These are phyloP conservation scores for Candida taoyuanica DNA, from an alignment of 805 yeast species.

Conservation along the genomic window DNA sequence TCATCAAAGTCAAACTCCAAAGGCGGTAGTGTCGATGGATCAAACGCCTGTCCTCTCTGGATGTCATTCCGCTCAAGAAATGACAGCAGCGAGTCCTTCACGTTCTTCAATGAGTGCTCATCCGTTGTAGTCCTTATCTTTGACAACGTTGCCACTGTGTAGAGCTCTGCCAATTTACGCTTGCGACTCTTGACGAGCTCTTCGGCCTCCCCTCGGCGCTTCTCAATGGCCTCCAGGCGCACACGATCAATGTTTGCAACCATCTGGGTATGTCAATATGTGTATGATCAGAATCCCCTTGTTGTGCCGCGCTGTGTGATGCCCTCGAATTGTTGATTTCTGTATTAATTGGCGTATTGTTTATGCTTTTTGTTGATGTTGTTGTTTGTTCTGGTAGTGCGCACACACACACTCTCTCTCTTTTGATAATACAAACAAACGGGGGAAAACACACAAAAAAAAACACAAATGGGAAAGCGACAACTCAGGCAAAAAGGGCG, in stretches of 20 bases:
- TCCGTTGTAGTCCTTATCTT: constrained; percentile 36
- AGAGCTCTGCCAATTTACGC: constrained; percentile 56
- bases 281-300: neutral
- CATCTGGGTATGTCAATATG: constrained; percentile 3
- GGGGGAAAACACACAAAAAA: too few relatives aligned
- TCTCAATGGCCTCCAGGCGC: constrained; percentile 42
- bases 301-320: too few relatives aligned
- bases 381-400: too few relatives aligned
- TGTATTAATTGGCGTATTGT: too few relatives aligned
- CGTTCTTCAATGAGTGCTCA: constrained; percentile 34
- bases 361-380: too few relatives aligned
- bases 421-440: too few relatives aligned
- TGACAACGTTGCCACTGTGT: constrained; percentile 52
- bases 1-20: constrained; percentile 10
- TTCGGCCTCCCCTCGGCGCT: constrained; percentile 31
- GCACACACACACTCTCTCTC: too few relatives aligned
- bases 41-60: constrained; percentile 41
- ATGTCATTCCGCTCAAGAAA: constrained; percentile 52
- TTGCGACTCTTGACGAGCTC: constrained; percentile 48
- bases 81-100: constrained; percentile 36
- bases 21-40: constrained; percentile 24
- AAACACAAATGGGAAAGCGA: too few relatives aligned
- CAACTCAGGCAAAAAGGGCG: too few relatives aligned
- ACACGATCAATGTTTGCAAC: constrained; percentile 23
- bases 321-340: too few relatives aligned